Percentiles rank a stretch among this genome's conserved stretches.
These are phyloP conservation scores for Aspergillus carbonarius DNA, from an alignment of 2,329 filamentous ascomycete species.

Conservation along the genomic window DNA sequence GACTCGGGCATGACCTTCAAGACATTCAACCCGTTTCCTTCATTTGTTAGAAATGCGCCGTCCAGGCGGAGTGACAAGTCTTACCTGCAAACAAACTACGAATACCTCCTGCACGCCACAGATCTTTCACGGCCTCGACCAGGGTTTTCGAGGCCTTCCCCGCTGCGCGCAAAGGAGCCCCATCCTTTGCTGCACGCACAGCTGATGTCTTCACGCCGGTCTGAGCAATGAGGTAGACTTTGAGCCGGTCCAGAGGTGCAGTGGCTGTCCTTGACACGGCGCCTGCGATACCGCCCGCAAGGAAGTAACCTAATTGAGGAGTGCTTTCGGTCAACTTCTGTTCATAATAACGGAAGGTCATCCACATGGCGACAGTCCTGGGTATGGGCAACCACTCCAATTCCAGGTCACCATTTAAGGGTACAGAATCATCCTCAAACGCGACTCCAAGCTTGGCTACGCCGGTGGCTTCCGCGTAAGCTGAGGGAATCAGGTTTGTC, in stretches of 20 bases:
- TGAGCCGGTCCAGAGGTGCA: slow-evolving; percentile 91
- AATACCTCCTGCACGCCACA: slow-evolving; percentile 84
- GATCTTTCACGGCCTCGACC: slow-evolving; percentile 67
- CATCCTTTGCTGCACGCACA: slow-evolving; percentile 67
- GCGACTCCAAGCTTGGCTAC: slow-evolving; percentile 25
- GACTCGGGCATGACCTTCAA: slow-evolving; percentile 99
- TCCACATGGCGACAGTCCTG: slow-evolving; percentile 44
- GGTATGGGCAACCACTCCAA: slow-evolving; percentile 45
- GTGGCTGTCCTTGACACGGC: slow-evolving; percentile 94
- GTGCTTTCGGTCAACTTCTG: slow-evolving; percentile 48
- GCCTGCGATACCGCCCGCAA: slow-evolving; percentile 91
- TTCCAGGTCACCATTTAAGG: slow-evolving; percentile 37
- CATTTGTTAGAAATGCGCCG: slow-evolving; percentile 19
- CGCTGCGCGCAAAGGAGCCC: slow-evolving; percentile 63
- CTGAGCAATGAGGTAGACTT: slow-evolving; percentile 95
- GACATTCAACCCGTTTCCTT: slow-evolving; percentile 94
- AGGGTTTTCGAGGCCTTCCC: slow-evolving; percentile 69
- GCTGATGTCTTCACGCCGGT: slow-evolving; percentile 63
- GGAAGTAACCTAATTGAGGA: slow-evolving; percentile 78
- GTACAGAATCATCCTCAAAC: slow-evolving; percentile 30
- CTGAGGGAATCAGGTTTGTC: slow-evolving; percentile 33
- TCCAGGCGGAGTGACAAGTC: slow-evolving; percentile 27
- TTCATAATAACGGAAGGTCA: slow-evolving; percentile 45
- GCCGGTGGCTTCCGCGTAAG: slow-evolving; percentile 32
- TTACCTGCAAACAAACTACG: slow-evolving; percentile 89